Evolutionary conservation across 2,329 filamentous ascomycete species (phyloP).

Genomic region (Drechslerella coelobrocha): DNA sequence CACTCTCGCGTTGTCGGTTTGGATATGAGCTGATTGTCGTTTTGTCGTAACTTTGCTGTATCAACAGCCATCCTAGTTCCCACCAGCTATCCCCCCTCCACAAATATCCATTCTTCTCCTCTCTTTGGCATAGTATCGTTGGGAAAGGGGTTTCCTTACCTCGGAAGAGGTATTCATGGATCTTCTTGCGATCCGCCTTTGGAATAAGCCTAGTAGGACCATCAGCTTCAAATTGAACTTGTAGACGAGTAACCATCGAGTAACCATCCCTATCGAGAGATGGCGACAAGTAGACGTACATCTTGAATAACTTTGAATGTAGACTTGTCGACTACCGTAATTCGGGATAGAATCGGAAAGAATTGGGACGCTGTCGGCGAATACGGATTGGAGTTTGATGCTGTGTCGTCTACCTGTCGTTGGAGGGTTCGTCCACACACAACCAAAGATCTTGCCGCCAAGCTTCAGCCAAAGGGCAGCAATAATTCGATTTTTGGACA

Average conservation of each 20-base stretch:
- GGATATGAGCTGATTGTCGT: neutral
- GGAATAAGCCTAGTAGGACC: constrained; percentile 80
- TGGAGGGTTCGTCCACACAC: constrained; percentile 40
- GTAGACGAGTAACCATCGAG: constrained; percentile 4
- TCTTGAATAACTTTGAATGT: constrained; percentile 45
- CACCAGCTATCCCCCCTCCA: neutral
- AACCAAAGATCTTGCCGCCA: constrained; percentile 36
- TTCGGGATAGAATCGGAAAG: constrained; percentile 29
- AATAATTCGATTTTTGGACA: constrained; percentile 42
- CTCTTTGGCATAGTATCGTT: constrained; percentile 9
- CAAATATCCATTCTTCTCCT: neutral
- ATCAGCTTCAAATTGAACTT: constrained; percentile 53
- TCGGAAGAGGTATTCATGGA: constrained; percentile 99
- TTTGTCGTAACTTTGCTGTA: constrained; percentile 2
- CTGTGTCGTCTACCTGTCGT: constrained; percentile 28
- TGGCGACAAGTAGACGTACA: constrained; percentile 41
- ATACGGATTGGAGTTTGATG: constrained; percentile 35
- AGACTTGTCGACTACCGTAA: constrained; percentile 34
- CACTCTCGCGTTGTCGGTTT: neutral
- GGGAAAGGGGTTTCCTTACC: constrained; percentile 62
- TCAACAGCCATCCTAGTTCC: neutral
- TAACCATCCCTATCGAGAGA: constrained; percentile 7
- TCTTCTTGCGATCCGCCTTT: constrained; percentile 99
- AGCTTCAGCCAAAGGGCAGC: neutral
- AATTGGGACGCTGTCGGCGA: constrained; percentile 27